A percentile compares a stretch with the other conserved stretches of the same genome.
Evolutionary conservation across 1,139 yeast species (phyloP).

Genomic region (Tardiomyces depauwii): DNA sequence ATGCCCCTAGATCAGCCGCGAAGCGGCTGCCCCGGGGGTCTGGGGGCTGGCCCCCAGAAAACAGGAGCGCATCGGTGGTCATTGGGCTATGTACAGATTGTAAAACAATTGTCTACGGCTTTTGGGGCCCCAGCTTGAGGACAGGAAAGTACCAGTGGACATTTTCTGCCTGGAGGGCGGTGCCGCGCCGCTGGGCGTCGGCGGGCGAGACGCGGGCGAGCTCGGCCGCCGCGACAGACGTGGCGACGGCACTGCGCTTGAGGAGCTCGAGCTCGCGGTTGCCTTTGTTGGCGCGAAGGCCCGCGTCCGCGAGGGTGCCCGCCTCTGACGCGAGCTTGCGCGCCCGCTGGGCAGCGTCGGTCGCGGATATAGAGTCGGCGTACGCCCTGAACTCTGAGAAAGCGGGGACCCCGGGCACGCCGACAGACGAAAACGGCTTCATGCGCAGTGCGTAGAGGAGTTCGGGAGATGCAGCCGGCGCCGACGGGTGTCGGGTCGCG

Average conservation of each 20-base stretch:
- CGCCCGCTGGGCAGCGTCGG: not conserved
- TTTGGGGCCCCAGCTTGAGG: conserved; percentile 2
- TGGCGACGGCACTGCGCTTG: conserved; percentile 23
- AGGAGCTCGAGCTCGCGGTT: conserved; percentile 20
- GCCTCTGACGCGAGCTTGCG: conserved; percentile 7
- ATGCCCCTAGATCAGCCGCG: too few relatives aligned
- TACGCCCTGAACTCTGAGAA: conserved; percentile 21
- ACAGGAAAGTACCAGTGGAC: conserved; percentile 28
- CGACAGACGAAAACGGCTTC: conserved; percentile 77
- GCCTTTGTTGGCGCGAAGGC: conserved; percentile 9
- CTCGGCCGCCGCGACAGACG: conserved; percentile 15
- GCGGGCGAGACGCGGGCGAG: conserved; percentile 5
- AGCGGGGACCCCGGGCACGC: conserved; percentile 58
- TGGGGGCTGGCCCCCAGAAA: too few relatives aligned
- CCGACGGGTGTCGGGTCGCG: conserved; percentile 24
- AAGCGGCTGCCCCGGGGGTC: too few relatives aligned
- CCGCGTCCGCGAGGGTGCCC: conserved; percentile 13
- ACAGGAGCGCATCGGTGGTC: too few relatives aligned
- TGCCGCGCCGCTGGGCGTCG: conserved; percentile 6
- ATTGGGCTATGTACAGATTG: too few relatives aligned
- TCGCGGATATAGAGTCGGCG: not conserved
- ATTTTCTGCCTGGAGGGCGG: conserved; percentile 11
- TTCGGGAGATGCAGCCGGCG: conserved; percentile 35
- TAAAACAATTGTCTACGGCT: too few relatives aligned
- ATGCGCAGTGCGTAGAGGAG: conserved; percentile 55